Conservation (phyloP, 805 yeast genomes). For the Teunomyces panamensis region DNA sequence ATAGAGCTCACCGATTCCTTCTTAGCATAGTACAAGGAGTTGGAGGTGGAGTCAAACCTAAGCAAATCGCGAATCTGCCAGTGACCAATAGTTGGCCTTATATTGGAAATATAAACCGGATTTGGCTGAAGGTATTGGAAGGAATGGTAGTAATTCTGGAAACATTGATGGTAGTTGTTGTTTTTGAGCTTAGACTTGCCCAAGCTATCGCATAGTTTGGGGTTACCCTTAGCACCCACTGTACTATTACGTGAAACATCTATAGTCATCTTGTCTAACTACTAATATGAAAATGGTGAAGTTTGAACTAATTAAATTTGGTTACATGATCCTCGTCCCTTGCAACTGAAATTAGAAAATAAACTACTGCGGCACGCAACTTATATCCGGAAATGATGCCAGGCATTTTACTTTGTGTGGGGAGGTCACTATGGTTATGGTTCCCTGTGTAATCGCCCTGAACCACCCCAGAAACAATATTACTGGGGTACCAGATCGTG, state of each 20-base stretch:
- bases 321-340: constrained; percentile 2
- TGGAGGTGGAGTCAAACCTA: constrained; percentile 43
- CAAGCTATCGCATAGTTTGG: not conserved
- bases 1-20: constrained; percentile 45
- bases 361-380: not conserved
- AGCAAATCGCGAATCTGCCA: constrained; percentile 85
- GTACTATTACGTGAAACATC: not conserved
- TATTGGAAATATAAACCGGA: constrained; percentile 32
- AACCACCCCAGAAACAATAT: not conserved
- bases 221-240: not conserved
- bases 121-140: constrained; percentile 35
- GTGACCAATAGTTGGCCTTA: constrained; percentile 43
- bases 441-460: not conserved
- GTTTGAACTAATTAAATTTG: not conserved
- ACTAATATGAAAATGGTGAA: not conserved
- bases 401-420: not conserved
- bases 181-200: constrained; percentile 2
- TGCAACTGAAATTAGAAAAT: not conserved
- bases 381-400: not conserved
- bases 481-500: not conserved
- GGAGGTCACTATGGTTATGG: constrained; percentile 6
- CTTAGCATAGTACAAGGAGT: constrained; percentile 56
- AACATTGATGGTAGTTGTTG: constrained; percentile 23
- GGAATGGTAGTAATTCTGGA: constrained; percentile 43
- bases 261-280: constrained; percentile 3